Evolutionary conservation across 1,284 basidiomycete species (phyloP).

Genomic region (Austroboletus rostrupii): DNA sequence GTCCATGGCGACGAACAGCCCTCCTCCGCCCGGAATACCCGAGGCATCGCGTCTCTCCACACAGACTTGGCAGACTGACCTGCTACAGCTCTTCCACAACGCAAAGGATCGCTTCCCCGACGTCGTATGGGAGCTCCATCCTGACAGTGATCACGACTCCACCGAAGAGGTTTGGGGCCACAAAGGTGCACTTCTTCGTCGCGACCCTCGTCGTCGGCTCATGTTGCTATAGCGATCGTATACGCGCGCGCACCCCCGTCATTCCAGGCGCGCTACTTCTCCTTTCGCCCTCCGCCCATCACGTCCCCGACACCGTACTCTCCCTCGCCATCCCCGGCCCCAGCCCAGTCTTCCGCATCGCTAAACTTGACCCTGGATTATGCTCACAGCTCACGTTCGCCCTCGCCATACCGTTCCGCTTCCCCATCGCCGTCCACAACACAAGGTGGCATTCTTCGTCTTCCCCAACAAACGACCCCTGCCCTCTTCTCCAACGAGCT

Average conservation of each 20-base stretch:
- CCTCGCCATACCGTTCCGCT: slow-evolving; percentile 48
- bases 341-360: slow-evolving; percentile 60
- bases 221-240: slow-evolving; percentile 66
- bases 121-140: slow-evolving; percentile 80
- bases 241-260: slow-evolving; percentile 89
- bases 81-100: slow-evolving; percentile 69
- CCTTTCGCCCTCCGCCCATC: slow-evolving; percentile 56
- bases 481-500: slow-evolving; percentile 82
- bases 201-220: slow-evolving; percentile 1
- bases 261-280: slow-evolving; percentile 83
- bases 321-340: slow-evolving; percentile 47
- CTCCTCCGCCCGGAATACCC: slow-evolving; percentile 49
- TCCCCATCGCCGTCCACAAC: slow-evolving; percentile 44
- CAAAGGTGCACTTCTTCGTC: slow-evolving; percentile 59
- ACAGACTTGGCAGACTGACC: slow-evolving; percentile 69
- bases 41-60: slow-evolving; percentile 65
- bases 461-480: slow-evolving; percentile 69
- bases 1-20: slow-evolving; percentile 30
- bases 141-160: slow-evolving; percentile 46
- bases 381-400: slow-evolving; percentile 47
- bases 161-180: slow-evolving; percentile 80
- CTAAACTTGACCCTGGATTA: slow-evolving; percentile 49
- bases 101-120: slow-evolving; percentile 89
- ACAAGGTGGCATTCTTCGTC: slow-evolving; percentile 40
- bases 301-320: slow-evolving; percentile 57